Evolutionary conservation across 2,329 filamentous ascomycete species (phyloP).

Genomic region (Cucurbitaria berberidis): DNA sequence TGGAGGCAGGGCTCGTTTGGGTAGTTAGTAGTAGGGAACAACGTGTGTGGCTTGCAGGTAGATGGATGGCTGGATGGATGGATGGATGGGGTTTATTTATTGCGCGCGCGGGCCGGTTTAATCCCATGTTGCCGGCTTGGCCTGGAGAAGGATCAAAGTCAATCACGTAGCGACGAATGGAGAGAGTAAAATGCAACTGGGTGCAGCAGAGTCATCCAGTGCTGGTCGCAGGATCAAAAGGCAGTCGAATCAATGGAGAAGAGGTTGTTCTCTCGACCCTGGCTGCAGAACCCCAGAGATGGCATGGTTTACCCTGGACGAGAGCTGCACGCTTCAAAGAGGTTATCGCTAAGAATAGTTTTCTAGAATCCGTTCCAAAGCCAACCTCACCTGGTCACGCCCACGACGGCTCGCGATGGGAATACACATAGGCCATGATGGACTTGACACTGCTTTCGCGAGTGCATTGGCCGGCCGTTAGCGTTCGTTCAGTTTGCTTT

Average conservation of each 20-base stretch:
- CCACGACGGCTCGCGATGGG: conserved; percentile 30
- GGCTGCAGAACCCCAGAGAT: conserved; percentile 24
- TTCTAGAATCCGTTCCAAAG: conserved; percentile 4
- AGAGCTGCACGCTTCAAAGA: conserved; percentile 24
- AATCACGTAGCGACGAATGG: too few relatives aligned
- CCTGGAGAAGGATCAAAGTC: conserved; percentile 1
- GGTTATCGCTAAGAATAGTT: conserved; percentile 45
- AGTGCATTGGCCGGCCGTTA: conserved; percentile 20
- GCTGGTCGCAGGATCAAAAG: background rate
- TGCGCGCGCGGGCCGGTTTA: conserved; percentile 5
- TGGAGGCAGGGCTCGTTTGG: conserved; percentile 8
- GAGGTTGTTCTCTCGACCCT: conserved; percentile 27
- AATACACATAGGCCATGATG: conserved; percentile 30
- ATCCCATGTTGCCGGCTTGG: conserved; percentile 20
- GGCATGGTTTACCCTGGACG: conserved; percentile 11
- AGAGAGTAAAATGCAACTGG: too few relatives aligned
- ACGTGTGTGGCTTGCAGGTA: conserved; percentile 33
- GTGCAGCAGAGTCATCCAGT: too few relatives aligned
- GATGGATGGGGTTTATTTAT: conserved; percentile 10
- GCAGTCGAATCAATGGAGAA: conserved; percentile 1
- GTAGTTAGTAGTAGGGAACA: conserved; percentile 9
- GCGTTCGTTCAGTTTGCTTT: conserved; percentile 17
- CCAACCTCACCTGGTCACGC: conserved; percentile 31
- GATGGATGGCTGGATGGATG: conserved; percentile 13
- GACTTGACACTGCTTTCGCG: conserved; percentile 37